Percentiles rank a stretch among this genome's conserved stretches.
These are phyloP conservation scores for Nyssa sinensis DNA, from an alignment of 148 eudicot genomes.

Conservation along the genomic window DNA sequence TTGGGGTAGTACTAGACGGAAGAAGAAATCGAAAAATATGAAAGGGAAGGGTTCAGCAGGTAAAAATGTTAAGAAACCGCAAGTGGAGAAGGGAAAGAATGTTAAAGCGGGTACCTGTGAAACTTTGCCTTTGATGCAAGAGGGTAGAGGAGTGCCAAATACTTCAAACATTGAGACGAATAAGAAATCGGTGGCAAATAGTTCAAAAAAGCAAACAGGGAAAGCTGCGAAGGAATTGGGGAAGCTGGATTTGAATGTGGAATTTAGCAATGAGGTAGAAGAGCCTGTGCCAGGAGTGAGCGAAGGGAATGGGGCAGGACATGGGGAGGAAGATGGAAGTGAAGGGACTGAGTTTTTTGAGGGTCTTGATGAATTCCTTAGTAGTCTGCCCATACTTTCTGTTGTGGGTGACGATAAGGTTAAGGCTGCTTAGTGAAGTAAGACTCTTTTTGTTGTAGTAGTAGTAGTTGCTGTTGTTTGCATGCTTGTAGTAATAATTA, in stretches of 20 bases:
- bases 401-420: conserved; percentile 53
- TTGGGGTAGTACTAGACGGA: conserved; percentile 41
- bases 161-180: conserved; percentile 4
- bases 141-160: conserved; percentile 4
- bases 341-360: conserved; percentile 66
- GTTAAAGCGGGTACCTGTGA: conserved; percentile 1
- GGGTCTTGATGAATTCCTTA: conserved; percentile 65
- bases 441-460: conserved; percentile 15
- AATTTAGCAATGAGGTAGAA: conserved; percentile 48
- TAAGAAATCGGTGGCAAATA: not conserved
- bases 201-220: conserved; percentile 12
- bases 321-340: conserved; percentile 44
- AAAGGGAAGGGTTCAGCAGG: conserved; percentile 17
- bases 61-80: conserved; percentile 2
- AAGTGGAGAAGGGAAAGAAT: not conserved
- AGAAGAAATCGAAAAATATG: conserved; percentile 38
- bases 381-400: conserved; percentile 55
- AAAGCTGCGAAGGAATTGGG: conserved; percentile 35
- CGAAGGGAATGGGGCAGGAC: conserved; percentile 25
- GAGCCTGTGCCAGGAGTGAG: conserved; percentile 33
- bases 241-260: conserved; percentile 58
- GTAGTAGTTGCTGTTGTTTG: conserved; percentile 24
- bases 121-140: conserved; percentile 1
- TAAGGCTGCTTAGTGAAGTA: conserved; percentile 39
- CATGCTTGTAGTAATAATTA: conserved; percentile 35